Base-by-base conservation (phyloP, 2,329 filamentous ascomycete species). In the Annulohypoxylon truncatum region DNA sequence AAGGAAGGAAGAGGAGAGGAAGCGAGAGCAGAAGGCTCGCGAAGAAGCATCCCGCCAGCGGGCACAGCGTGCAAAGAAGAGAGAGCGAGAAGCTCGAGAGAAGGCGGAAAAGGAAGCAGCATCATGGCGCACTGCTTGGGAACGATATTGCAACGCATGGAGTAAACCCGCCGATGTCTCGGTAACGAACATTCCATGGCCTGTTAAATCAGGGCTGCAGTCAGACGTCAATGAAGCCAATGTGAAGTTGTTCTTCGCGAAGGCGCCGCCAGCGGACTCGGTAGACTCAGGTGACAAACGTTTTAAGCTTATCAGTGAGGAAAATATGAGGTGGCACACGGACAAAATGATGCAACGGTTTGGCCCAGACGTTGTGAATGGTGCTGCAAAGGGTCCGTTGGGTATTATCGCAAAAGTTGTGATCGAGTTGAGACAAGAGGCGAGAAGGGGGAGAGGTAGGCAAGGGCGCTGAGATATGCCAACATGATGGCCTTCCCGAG, bases 241-340 rank as follows among this genome's bases (percentile, higher is more conserved):
- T 51, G 50, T 68, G 12, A 68, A 24, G 51, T 24, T 59, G 15
- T 71, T 71, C 61, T 72, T 71, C 54, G 31, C 50, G 20, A 70
- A 68, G 40, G 64, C 59, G 18, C 61, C 60, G 22, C 61, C 67
- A 9, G 44, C 47, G 9, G 35, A 55, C 12, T 15, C 58, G 26
- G 42, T 58, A 12, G 40, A 53, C 33, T 51, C 61, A 29, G 59
- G 26, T 4, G 61, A 63, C 26, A 58, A 63, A 8, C n/a, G 51
- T 1, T 61, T 63, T 46, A 64, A 58, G 44, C 42, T 72, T n/a
- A 55, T 72, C 13, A 70, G 46, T 40, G 15, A 24, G 33, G 64
- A 71, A 56, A 65, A 53, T 7, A 53, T 44, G 67, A 62, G 35
- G 29, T 70, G 69, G 67, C 67, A 71, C 42, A 70, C 65, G 2